Evolutionary conservation across 2,329 filamentous ascomycete genomes (phyloP), one percentile per base, ranked within the genome.

Genomic region (Hypoxylon sp.): DNA sequence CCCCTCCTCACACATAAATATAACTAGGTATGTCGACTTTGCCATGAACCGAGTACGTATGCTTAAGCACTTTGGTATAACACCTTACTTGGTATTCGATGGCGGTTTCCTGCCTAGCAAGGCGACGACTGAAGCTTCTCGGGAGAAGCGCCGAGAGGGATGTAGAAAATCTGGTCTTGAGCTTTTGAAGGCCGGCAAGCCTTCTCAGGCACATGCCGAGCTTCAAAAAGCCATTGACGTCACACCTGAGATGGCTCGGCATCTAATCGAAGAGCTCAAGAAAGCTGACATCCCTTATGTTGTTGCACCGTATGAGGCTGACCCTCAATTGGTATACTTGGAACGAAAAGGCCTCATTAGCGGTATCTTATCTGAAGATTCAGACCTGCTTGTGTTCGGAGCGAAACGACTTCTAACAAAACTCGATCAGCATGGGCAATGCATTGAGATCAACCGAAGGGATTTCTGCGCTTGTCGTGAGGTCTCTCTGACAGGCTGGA

Each of bases 61-160:
- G 96, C 89, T 97, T 64, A 88, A 94, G 69, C 92, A 97, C 81
- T 98, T 97, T 78, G 95, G 94, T 24, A 89, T 98, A 44, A 97
- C 87, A n/a, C 96, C 96, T 0, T 99, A 97, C 79, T 83, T 99
- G 61, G 92, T 99, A 37, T 99, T 99, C 78, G 96, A 99, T 81
- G 96, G 96, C 70, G 96, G 98, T 78, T 94, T 92, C 78, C 86
- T 99, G 24, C 96, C 96, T 33, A 97, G 94, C 84, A 99, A 99
- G 81, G 91, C 93, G 14, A 88, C 86, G 29, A 98, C 95, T 0
- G 96, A 99, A 78, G 86, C 88, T 33, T 91, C 92, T 13, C 88
- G 96, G 58, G 87, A 87, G n/a, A 89, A 89, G 71, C 89, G 89
- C 68, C 89, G 96, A 52, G 90, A 94, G 71, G 91, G 95, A 67